Conservation (phyloP, 176 grass and related monocot genomes). For the Rhipidocladum racemiflorum region DNA sequence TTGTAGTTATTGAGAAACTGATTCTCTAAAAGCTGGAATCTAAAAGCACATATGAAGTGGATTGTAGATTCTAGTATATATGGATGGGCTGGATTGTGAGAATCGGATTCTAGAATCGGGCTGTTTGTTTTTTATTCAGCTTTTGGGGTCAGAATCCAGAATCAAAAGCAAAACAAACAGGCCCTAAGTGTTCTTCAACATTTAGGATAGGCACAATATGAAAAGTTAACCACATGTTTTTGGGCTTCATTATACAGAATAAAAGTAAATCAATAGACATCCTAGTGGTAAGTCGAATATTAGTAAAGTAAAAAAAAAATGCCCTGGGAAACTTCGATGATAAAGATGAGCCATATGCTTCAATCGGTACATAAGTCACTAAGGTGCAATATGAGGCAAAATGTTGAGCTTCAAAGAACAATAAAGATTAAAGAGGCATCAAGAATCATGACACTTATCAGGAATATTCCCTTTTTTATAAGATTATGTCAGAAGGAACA, state of each 20-base stretch:
- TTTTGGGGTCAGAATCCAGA: no score
- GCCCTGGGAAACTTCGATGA: not conserved
- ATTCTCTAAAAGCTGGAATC: no score
- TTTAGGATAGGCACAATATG: not conserved
- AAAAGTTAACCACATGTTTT: constrained; percentile 11
- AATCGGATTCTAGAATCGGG: no score
- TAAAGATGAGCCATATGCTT: not conserved
- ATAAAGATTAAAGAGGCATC: not conserved
- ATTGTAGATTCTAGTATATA: no score
- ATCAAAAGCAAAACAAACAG: no score
- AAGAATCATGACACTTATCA: constrained; percentile 2
- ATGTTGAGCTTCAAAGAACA: not conserved
- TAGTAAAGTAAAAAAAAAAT: not conserved
- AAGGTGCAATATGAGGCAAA: not conserved
- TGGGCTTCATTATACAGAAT: not conserved
- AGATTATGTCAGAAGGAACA: constrained; percentile 22
- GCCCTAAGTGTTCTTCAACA: not conserved
- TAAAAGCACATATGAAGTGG: no score
- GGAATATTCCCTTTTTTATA: constrained; percentile 2
- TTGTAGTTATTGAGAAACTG: no score
- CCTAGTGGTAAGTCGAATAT: not conserved
- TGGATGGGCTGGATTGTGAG: no score
- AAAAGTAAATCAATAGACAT: not conserved
- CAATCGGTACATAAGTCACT: not conserved
- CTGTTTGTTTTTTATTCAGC: no score